phyloP scores from a whole-genome alignment of 768 basidiomycete genomes.

The Suillus americanus region DNA sequence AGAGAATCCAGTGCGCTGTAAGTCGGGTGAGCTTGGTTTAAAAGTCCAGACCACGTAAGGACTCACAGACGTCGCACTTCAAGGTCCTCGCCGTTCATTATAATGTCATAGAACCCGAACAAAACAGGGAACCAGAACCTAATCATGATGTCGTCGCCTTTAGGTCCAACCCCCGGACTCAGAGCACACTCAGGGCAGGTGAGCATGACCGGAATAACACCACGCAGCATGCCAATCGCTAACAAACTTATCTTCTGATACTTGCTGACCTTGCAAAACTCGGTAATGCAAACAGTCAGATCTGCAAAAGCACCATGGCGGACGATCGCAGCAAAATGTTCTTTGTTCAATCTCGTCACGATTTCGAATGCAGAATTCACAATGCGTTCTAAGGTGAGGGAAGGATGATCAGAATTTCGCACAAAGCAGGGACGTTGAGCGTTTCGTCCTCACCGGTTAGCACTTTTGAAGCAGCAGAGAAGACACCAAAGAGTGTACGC shows the following conservation, averaged over 20 bases:
- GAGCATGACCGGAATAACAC: slow-evolving; percentile 90
- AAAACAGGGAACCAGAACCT: slow-evolving; percentile 96
- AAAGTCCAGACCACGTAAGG: neutral
- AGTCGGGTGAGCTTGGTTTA: slow-evolving; percentile 12
- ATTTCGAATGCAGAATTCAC: slow-evolving; percentile 95
- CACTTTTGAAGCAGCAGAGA: slow-evolving; percentile 93
- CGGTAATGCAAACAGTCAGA: slow-evolving; percentile 94
- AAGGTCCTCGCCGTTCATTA: slow-evolving; percentile 99
- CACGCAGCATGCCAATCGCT: slow-evolving; percentile 95
- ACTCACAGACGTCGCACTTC: slow-evolving; percentile 95
- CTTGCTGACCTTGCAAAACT: slow-evolving; percentile 99
- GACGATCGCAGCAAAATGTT: slow-evolving; percentile 90
- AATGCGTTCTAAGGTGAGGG: slow-evolving; percentile 65
- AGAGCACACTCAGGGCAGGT: slow-evolving; percentile 68
- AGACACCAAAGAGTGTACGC: slow-evolving; percentile 99
- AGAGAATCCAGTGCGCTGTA: slow-evolving; percentile 92
- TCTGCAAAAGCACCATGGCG: slow-evolving; percentile 94
- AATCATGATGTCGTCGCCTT: slow-evolving; percentile 84
- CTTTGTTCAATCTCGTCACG: slow-evolving; percentile 85
- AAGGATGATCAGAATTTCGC: slow-evolving; percentile 2
- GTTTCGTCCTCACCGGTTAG: slow-evolving; percentile 60
- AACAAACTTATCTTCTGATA: slow-evolving; percentile 97
- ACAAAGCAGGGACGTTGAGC: neutral
- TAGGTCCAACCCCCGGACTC: slow-evolving; percentile 30
- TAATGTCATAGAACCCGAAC: slow-evolving; percentile 98